phyloP scores from a whole-genome alignment of 139 green algal genomes.

The Coelastrella sp. region DNA sequence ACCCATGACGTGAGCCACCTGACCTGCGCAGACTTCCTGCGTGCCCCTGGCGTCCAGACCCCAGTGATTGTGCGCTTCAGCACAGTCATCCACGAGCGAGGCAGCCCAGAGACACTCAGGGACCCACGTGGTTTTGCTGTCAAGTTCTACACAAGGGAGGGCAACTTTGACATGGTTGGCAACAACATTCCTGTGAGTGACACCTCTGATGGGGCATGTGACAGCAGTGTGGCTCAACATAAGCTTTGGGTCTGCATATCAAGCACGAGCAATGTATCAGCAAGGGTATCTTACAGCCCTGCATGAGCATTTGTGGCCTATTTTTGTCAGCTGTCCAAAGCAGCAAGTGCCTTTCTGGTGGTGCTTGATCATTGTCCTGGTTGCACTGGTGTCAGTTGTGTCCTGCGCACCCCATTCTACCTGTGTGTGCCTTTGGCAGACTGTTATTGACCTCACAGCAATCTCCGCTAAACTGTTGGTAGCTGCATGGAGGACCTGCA shows the following conservation, averaged over 20 bases:
- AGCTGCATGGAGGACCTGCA: not conserved
- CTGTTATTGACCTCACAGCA: not conserved
- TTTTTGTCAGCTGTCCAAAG: too few relatives aligned
- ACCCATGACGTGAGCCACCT: slow-evolving; percentile 96
- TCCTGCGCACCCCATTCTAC: not conserved
- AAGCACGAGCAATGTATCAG: too few relatives aligned
- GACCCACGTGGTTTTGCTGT: slow-evolving; percentile 96
- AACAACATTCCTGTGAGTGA: slow-evolving; percentile 45
- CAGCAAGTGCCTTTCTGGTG: too few relatives aligned
- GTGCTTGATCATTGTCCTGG: too few relatives aligned
- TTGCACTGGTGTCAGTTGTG: too few relatives aligned
- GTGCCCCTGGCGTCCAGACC: slow-evolving; percentile 93
- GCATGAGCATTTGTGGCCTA: too few relatives aligned
- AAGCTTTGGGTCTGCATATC: too few relatives aligned
- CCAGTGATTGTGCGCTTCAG: slow-evolving; percentile 93
- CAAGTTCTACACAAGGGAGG: slow-evolving; percentile 98
- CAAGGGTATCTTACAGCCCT: too few relatives aligned
- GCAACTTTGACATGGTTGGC: slow-evolving; percentile 87
- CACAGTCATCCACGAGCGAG: slow-evolving; percentile 52
- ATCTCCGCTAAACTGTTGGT: not conserved
- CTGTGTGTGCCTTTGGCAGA: not conserved
- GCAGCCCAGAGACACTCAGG: slow-evolving; percentile 92
- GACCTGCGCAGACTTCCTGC: slow-evolving; percentile 95
- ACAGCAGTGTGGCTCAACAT: too few relatives aligned
- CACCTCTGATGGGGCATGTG: not conserved